A percentile compares a stretch with the other conserved stretches of the same genome.
phyloP scores from a whole-genome alignment of 192 early-diverging fungal genomes.

The Podila clonocystis region DNA sequence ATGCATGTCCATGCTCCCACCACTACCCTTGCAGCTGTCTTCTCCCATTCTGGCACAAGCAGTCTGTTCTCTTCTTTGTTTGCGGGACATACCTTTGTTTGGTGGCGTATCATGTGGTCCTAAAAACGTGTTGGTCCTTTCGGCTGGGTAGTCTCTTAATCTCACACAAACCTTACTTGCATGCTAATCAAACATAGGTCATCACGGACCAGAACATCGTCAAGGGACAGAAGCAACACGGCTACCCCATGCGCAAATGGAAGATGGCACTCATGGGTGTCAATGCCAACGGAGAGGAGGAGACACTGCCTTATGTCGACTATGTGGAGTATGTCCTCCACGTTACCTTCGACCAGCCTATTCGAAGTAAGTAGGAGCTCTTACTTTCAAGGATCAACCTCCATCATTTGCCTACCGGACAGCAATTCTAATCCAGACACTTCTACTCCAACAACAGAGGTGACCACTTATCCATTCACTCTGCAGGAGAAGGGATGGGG shows the following conservation, averaged over 20 bases:
- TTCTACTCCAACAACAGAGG: conserved; percentile 33
- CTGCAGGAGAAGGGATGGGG: conserved; percentile 70
- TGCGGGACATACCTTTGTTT: background rate
- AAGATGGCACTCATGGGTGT: conserved; percentile 55
- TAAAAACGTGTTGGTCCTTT: background rate
- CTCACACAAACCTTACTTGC: too few relatives aligned
- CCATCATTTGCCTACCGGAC: background rate
- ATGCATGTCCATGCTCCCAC: background rate
- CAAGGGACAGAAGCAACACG: conserved; percentile 49
- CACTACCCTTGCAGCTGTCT: too few relatives aligned
- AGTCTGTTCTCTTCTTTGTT: too few relatives aligned
- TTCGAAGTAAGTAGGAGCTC: conserved; percentile 40
- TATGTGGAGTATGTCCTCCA: conserved; percentile 60
- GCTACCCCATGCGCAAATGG: conserved; percentile 57
- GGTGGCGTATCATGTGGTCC: background rate
- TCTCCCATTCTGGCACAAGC: background rate
- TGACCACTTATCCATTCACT: conserved; percentile 57
- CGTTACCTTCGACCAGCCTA: conserved; percentile 56
- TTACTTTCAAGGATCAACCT: background rate
- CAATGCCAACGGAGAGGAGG: conserved; percentile 50
- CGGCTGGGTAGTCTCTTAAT: background rate
- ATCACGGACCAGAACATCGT: conserved; percentile 39
- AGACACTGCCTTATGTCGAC: conserved; percentile 50
- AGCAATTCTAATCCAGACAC: background rate
- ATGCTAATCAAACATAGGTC: conserved; percentile 13